Evolutionary conservation across 2,329 filamentous ascomycete genomes (phyloP), one percentile per base, ranked within the genome.

Genomic region (Knufia fluminis): DNA sequence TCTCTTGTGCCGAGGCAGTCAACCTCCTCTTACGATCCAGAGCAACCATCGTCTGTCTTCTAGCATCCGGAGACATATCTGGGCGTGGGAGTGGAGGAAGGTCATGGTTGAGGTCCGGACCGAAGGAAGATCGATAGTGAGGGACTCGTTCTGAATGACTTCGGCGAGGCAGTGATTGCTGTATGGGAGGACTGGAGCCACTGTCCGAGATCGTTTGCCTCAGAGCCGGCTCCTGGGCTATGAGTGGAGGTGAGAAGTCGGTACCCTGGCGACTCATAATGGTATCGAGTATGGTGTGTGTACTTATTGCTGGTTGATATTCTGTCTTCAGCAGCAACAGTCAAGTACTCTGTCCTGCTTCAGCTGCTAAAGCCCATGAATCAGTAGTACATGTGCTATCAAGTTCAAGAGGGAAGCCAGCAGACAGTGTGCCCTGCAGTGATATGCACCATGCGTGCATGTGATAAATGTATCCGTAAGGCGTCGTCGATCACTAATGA

Each of bases 11-110:
- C 23, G 62, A 52, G 46, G 62, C 64, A n/a, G 66, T 66, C 47
- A 71, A 55, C 52, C 68, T 66, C 52, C 69, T 65, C 58, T 71
- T 71, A 40, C 69, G 64, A 50, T 71, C 68, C 48, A 64, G 54
- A 12, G 56, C 54, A 20, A 55, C 52, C 16, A 56, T 49, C 28
- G 51, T 55, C 28, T 49, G 51, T 45, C 56, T 53, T 26, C 56
- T 51, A 38, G 54, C 51, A 48, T 57, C 54, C 3, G 48, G 23
- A 22, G 49, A 54, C 36, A 52, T 47, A 32, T 56, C 54, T 14
- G 45, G 16, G 17, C 39, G 39, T 10, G 56, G 56, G 20, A 50
- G 28, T 9, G 56, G 54, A 1, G 53, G 49, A 12, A 48, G 33
- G 22, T 47, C 44, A 28, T 47, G 20, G 16, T 38, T 23, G 33